Evolutionary conservation across 1,284 basidiomycete species (phyloP).

Genomic region (Phellopilus nigrolimitatus): DNA sequence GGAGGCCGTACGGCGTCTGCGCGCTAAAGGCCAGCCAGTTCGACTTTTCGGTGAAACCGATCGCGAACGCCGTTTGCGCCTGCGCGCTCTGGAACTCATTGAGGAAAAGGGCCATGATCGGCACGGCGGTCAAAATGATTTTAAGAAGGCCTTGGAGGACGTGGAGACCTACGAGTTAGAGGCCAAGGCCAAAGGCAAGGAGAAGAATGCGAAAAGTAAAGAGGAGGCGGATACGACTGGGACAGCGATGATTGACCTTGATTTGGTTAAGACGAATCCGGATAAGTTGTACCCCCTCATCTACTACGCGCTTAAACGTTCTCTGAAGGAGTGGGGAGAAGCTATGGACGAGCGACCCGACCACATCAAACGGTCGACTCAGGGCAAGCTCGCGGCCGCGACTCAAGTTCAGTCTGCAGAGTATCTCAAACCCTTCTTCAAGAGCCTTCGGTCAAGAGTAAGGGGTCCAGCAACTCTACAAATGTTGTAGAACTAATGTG

Average conservation of each 20-base stretch:
- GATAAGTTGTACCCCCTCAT: slow-evolving; percentile 96
- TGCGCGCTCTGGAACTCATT: slow-evolving; percentile 91
- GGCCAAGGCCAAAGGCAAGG: slow-evolving; percentile 53
- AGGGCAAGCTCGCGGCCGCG: slow-evolving; percentile 92
- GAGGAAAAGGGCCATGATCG: slow-evolving; percentile 81
- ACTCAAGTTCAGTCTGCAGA: slow-evolving; percentile 95
- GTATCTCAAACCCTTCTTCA: slow-evolving; percentile 96
- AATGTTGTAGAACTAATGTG: neutral
- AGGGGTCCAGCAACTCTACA: slow-evolving; percentile 29
- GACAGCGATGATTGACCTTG: slow-evolving; percentile 67
- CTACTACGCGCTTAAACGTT: slow-evolving; percentile 92
- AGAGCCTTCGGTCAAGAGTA: slow-evolving; percentile 79
- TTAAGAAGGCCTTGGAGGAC: slow-evolving; percentile 88
- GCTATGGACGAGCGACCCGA: slow-evolving; percentile 89
- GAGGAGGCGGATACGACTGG: slow-evolving; percentile 40
- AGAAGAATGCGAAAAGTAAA: slow-evolving; percentile 38
- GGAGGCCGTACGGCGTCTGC: slow-evolving; percentile 85
- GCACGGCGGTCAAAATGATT: slow-evolving; percentile 86
- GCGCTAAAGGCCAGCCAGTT: slow-evolving; percentile 91
- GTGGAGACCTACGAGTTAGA: slow-evolving; percentile 83
- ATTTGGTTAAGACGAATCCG: slow-evolving; percentile 86
- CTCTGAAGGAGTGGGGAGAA: slow-evolving; percentile 94
- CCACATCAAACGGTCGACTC: slow-evolving; percentile 76
- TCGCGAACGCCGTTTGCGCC: slow-evolving; percentile 83
- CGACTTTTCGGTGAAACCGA: slow-evolving; percentile 94